phyloP scores from a whole-genome alignment of 2,329 filamentous ascomycete genomes.

The Microdochium paspali region DNA sequence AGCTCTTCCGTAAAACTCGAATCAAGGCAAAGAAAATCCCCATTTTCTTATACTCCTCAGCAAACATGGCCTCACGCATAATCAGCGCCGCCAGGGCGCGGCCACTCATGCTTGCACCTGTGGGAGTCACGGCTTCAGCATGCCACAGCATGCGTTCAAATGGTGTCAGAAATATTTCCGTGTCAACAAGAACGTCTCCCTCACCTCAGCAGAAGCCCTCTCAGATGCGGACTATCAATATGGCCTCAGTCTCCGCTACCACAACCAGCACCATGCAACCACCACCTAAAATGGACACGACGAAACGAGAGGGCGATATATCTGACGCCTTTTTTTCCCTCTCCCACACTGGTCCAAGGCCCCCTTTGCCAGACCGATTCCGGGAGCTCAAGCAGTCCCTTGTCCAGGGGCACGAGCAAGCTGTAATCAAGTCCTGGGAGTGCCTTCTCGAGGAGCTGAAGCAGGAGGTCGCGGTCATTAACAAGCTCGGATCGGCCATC shows the following conservation, averaged over 20 bases:
- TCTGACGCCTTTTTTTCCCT: constrained; percentile 53
- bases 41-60: too few species aligned
- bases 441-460: constrained; percentile 33
- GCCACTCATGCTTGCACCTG: too few species aligned
- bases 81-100: too few species aligned
- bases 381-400: constrained; percentile 45
- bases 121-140: too few species aligned
- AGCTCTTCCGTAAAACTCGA: too few species aligned
- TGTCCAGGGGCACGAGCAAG: constrained; percentile 36
- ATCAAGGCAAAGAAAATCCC: too few species aligned
- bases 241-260: background rate
- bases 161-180: too few species aligned
- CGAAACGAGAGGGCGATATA: constrained; percentile 51
- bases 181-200: too few species aligned
- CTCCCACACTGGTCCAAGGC: constrained; percentile 29
- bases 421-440: constrained; percentile 37
- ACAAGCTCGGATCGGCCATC: constrained; percentile 31
- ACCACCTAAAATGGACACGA: constrained; percentile 4
- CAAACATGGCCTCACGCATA: too few species aligned
- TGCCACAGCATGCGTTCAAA: too few species aligned
- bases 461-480: constrained; percentile 37
- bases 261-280: background rate
- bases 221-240: too few species aligned
- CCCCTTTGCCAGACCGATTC: constrained; percentile 44
- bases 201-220: too few species aligned